Conservation (phyloP, 176 grass and related monocot genomes). For the Carex pumila region DNA sequence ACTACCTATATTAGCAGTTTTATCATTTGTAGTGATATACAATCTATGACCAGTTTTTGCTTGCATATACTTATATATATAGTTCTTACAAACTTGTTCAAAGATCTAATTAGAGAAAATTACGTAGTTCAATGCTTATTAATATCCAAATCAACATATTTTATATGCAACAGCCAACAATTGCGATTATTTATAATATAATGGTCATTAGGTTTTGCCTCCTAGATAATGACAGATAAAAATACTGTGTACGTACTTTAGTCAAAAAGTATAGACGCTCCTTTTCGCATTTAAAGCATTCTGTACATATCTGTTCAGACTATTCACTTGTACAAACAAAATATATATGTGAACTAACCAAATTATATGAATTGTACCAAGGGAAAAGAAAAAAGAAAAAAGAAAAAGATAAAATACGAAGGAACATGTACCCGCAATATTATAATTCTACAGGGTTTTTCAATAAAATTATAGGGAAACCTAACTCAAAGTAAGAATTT, state of each 20-base stretch:
- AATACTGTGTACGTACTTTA: background rate
- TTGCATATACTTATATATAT: background rate
- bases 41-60: background rate
- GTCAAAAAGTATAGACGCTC: background rate
- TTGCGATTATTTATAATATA: background rate
- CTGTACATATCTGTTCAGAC: background rate
- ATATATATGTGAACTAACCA: background rate
- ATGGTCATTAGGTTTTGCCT: background rate
- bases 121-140: background rate
- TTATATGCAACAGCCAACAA: background rate
- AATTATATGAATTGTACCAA: background rate
- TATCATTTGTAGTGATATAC: background rate
- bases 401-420: background rate
- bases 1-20: background rate
- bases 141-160: background rate
- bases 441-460: background rate
- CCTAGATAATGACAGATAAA: background rate
- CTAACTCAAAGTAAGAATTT: background rate
- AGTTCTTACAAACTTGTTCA: background rate
- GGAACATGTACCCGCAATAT: background rate
- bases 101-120: background rate
- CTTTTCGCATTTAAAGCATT: slow-evolving; percentile 7
- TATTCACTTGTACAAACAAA: background rate
- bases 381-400: background rate
- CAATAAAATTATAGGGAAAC: background rate